Evolutionary conservation across 1,284 basidiomycete genomes (phyloP).

Genomic region (Xerocomus amazonicus): DNA sequence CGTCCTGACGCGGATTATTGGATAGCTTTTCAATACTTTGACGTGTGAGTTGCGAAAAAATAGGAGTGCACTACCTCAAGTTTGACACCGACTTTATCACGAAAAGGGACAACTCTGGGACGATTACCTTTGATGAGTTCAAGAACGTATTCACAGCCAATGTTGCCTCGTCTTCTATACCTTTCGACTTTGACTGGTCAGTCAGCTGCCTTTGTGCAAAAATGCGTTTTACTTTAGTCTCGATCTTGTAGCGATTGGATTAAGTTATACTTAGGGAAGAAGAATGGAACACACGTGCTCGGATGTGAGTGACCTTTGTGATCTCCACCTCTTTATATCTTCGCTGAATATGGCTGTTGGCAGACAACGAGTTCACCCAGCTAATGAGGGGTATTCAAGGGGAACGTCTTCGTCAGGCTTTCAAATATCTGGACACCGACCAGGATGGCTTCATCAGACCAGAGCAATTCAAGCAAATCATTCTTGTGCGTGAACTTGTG

Average conservation of each 20-base stretch:
- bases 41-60: slow-evolving; percentile 61
- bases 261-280: slow-evolving; percentile 89
- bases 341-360: slow-evolving; percentile 3
- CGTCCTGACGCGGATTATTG: slow-evolving; percentile 92
- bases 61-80: neutral
- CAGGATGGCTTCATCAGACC: slow-evolving; percentile 89
- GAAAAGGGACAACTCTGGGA: slow-evolving; percentile 79
- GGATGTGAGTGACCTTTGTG: slow-evolving; percentile 63
- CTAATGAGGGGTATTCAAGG: slow-evolving; percentile 97
- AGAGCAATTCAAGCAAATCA: slow-evolving; percentile 90
- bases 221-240: slow-evolving; percentile 9
- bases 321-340: slow-evolving; percentile 1
- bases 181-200: slow-evolving; percentile 91
- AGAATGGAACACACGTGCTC: slow-evolving; percentile 84
- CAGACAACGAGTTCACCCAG: slow-evolving; percentile 93
- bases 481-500: slow-evolving; percentile 55
- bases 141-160: slow-evolving; percentile 85
- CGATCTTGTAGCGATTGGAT: slow-evolving; percentile 74
- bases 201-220: slow-evolving; percentile 19
- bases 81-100: slow-evolving; percentile 5
- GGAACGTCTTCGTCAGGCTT: slow-evolving; percentile 90
- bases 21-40: slow-evolving; percentile 96
- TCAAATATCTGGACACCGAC: slow-evolving; percentile 84
- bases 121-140: slow-evolving; percentile 90
- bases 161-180: slow-evolving; percentile 77